Evolutionary conservation across 441 rosid species (phyloP).

Genomic region (California macrophylla): DNA sequence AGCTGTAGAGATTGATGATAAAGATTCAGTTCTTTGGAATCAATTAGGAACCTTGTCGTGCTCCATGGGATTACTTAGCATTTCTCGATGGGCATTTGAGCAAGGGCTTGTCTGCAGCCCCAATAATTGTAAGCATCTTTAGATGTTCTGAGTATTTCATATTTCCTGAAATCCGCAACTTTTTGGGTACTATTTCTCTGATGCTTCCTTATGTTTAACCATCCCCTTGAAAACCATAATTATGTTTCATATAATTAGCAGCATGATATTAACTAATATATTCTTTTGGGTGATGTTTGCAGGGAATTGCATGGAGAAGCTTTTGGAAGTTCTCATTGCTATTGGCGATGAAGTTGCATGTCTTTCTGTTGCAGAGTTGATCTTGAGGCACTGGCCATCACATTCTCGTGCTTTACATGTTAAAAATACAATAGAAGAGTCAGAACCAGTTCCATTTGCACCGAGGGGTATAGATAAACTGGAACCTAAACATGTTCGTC

Average conservation of each 20-base stretch:
- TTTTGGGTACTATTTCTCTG: neutral
- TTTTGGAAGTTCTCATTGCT: conserved; percentile 95
- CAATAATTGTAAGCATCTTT: conserved; percentile 63
- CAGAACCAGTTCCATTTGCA: conserved; percentile 69
- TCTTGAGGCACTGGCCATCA: conserved; percentile 96
- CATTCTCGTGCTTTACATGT: conserved; percentile 93
- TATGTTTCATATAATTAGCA: conserved; percentile 9
- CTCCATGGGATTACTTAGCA: conserved; percentile 84
- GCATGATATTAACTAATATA: conserved; percentile 7
- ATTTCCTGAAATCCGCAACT: neutral
- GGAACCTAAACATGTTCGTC: conserved; percentile 76
- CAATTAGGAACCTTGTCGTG: conserved; percentile 93
- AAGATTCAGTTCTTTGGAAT: conserved; percentile 97
- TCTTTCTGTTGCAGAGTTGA: conserved; percentile 84
- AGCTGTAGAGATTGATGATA: conserved; percentile 95
- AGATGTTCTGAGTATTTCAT: conserved; percentile 1
- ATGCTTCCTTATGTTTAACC: conserved; percentile 4
- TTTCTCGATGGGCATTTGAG: conserved; percentile 98
- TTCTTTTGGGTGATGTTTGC: conserved; percentile 17
- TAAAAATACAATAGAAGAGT: conserved; percentile 64
- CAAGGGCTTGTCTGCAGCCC: conserved; percentile 99
- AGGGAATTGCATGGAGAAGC: conserved; percentile 99
- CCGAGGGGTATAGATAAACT: conserved; percentile 95
- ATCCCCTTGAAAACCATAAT: neutral
- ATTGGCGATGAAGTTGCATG: conserved; percentile 98